Evolutionary conservation across 768 basidiomycete species (phyloP).

Genomic region (Tricholoma bakamatsutake): DNA sequence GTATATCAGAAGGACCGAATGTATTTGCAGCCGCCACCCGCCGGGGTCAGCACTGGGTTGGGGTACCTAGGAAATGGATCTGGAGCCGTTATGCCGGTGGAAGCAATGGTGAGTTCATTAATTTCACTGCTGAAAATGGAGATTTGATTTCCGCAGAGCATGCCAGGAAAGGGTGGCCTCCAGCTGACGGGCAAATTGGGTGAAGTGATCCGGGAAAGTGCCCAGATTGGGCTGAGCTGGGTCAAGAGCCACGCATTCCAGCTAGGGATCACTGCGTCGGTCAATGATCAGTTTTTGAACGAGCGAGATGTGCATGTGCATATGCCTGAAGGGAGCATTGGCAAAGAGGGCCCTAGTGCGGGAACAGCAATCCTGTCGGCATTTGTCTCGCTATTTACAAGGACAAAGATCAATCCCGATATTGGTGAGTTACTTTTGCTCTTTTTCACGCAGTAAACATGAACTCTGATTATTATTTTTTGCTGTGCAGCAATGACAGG

Average conservation of each 20-base stretch:
- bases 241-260: conserved; percentile 87
- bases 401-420: conserved; percentile 77
- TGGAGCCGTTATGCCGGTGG: conserved; percentile 96
- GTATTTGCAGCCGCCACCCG: conserved; percentile 74
- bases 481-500: conserved; percentile 83
- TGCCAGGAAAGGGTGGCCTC: conserved; percentile 92
- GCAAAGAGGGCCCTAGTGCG: conserved; percentile 95
- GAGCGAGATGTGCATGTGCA: conserved; percentile 92
- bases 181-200: conserved; percentile 97
- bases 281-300: conserved; percentile 72
- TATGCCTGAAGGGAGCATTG: conserved; percentile 92
- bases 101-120: conserved; percentile 67
- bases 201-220: conserved; percentile 95
- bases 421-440: conserved; percentile 54
- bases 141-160: conserved; percentile 48
- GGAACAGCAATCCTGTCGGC: conserved; percentile 92
- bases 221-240: conserved; percentile 92
- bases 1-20: conserved; percentile 93
- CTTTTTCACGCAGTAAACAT: neutral
- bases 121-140: neutral
- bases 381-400: conserved; percentile 87
- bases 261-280: conserved; percentile 73
- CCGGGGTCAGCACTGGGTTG: conserved; percentile 91
- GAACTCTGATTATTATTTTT: neutral
- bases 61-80: conserved; percentile 96